These are phyloP conservation scores for Talaromyces ruber DNA, from an alignment of 495 filamentous ascomycete species.

Conservation along the genomic window DNA sequence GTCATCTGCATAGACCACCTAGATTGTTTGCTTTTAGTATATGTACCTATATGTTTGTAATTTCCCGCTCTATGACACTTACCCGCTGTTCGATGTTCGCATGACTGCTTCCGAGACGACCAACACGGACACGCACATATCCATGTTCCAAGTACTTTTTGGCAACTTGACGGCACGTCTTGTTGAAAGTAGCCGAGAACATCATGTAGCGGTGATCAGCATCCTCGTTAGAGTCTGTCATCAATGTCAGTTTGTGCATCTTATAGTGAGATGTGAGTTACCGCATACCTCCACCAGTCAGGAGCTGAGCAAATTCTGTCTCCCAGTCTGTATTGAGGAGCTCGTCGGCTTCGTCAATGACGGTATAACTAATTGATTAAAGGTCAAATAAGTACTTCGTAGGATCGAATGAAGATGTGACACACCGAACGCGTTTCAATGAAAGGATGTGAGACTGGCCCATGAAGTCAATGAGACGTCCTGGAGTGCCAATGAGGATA, in stretches of 20 bases:
- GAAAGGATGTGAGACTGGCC: conserved; percentile 55
- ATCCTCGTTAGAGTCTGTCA: conserved; percentile 60
- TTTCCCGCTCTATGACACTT: conserved; percentile 8
- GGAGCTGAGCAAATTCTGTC: conserved; percentile 56
- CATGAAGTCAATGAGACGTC: conserved; percentile 79
- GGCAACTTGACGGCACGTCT: conserved; percentile 64
- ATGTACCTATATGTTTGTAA: background rate
- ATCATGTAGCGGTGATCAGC: conserved; percentile 79
- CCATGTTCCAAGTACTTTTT: conserved; percentile 60
- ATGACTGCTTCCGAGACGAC: conserved; percentile 73
- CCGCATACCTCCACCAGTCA: conserved; percentile 65
- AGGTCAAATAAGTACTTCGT: background rate
- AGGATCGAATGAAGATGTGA: background rate
- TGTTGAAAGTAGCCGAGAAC: conserved; percentile 91
- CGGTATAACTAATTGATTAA: conserved; percentile 53
- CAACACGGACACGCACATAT: conserved; percentile 72
- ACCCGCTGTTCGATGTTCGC: conserved; percentile 66
- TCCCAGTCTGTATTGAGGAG: conserved; percentile 74
- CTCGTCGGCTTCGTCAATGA: conserved; percentile 95
- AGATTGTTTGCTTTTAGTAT: background rate
- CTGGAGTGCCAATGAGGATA: conserved; percentile 78
- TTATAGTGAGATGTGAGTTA: conserved; percentile 7
- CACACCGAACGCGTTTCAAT: conserved; percentile 66
- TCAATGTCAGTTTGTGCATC: conserved; percentile 12
- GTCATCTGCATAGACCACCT: conserved; percentile 55